Base-by-base conservation (phyloP, 148 eudicot species). In the Hydrangea macrophylla region DNA sequence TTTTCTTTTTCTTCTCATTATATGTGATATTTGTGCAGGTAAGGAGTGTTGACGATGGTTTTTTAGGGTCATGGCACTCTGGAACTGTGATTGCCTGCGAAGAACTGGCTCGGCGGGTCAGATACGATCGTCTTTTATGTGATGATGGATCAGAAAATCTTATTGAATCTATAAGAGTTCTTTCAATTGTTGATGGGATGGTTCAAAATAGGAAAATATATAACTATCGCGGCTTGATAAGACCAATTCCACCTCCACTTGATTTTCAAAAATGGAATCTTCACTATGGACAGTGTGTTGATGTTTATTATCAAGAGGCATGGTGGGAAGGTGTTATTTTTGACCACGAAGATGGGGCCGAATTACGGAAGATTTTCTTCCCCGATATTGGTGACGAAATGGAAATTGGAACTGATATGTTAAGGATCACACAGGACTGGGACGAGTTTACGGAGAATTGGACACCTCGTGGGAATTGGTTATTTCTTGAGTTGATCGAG, bases 321-420 rank as follows among this genome's bases (percentile, higher is more conserved):
- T 95, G 99, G 99, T 95, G 99, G 99, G 99, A 95, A 86, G 99
- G 99, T 60, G 97, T 95, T 62, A 70, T 95, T 60, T 87, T 89
- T 59, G 94, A 86, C 65, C 64, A 64, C 33, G 70, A 87, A 36
- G 78, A 68, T 31, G 70, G 79, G 35, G 78, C 79, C 18, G 69
- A 75, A 7, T 37, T 57, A 12, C 71, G 97, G 55, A 76, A 64
- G 18, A 68, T 95, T 59, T 91, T 95, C 81, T 95, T 95, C 60
- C 99, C 99, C 2, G 99, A 95, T 74, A 30, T 82, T 62, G 99
- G 96, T 13, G 99, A 91, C 76, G 86, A 82, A 68, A 50, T 84
- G 62, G 48, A 9, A 17, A 37, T 64, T 9, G 25, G 32, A 39
- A 48, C 80, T 18, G 54, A 69, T 37, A 12, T 28, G 6, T 44